phyloP scores from a whole-genome alignment of 2,329 filamentous ascomycete genomes.

The Huntiella bhutanensis region DNA sequence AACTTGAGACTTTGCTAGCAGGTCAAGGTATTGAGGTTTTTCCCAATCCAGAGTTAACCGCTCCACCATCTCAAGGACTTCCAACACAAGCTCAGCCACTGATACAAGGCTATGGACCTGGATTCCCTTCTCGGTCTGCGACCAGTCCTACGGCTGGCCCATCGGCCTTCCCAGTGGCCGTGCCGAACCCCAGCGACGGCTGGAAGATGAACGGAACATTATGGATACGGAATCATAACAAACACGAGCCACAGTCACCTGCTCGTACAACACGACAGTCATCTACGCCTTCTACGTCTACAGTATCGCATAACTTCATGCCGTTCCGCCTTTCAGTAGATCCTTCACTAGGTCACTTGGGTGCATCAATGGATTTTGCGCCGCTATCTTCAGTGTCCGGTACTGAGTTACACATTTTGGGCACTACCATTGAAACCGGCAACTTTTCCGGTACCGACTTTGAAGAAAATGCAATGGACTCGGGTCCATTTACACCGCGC shows the following conservation, averaged over 20 bases:
- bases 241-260: background rate
- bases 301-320: conserved; percentile 19
- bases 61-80: background rate
- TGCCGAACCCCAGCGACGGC: background rate
- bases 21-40: conserved; percentile 40
- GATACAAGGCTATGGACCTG: background rate
- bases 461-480: conserved; percentile 27
- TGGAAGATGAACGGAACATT: background rate
- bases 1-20: conserved; percentile 47
- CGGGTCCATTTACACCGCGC: conserved; percentile 20
- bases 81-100: background rate
- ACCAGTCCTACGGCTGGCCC: too few relatives aligned
- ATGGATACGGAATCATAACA: conserved; percentile 2
- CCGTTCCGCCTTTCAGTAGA: conserved; percentile 34
- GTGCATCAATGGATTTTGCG: conserved; percentile 30
- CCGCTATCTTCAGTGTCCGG: conserved; percentile 57
- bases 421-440: conserved; percentile 60
- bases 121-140: too few relatives aligned
- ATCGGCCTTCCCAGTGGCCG: too few relatives aligned
- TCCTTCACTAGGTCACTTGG: conserved; percentile 42
- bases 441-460: conserved; percentile 49
- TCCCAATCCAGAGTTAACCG: background rate
- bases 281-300: conserved; percentile 1
- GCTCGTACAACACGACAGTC: conserved; percentile 12
- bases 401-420: conserved; percentile 58